These are phyloP conservation scores for Sicyos baderoa DNA, from an alignment of 306 rosid species.

Conservation along the genomic window DNA sequence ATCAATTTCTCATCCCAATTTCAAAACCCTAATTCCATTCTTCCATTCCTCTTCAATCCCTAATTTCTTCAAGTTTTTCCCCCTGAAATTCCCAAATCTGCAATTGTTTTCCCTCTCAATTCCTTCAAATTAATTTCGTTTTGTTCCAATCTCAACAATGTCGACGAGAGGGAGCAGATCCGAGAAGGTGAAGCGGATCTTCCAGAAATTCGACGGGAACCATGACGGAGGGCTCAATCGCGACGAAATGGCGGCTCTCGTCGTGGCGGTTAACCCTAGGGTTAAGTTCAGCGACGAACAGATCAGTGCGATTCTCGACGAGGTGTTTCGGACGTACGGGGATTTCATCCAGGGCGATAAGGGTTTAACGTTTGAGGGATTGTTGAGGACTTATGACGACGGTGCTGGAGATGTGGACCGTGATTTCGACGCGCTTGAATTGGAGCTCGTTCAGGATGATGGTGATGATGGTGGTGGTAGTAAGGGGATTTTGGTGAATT, in stretches of 20 bases:
- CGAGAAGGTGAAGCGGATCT: conserved; percentile 89
- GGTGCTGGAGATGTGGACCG: conserved; percentile 98
- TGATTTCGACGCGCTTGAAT: conserved; percentile 84
- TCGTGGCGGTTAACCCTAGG: conserved; percentile 96
- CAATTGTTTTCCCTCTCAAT: not conserved
- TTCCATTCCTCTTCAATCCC: not conserved
- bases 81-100: not conserved
- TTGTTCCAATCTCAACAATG: conserved; percentile 30
- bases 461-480: conserved; percentile 14
- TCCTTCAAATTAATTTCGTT: not conserved
- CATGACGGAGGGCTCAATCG: conserved; percentile 81
- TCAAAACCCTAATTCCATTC: conserved; percentile 6
- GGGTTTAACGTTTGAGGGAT: conserved; percentile 84
- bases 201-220: conserved; percentile 72
- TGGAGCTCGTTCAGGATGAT: conserved; percentile 46
- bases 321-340: conserved; percentile 79
- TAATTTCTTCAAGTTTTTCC: not conserved
- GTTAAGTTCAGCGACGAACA: conserved; percentile 97
- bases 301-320: conserved; percentile 93
- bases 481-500: conserved; percentile 34
- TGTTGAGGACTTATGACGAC: conserved; percentile 85
- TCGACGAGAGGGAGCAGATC: conserved; percentile 96
- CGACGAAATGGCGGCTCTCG: conserved; percentile 91
- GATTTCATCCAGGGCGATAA: conserved; percentile 81
- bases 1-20: not conserved